Percentiles rank a stretch among this genome's conserved stretches.
These are phyloP conservation scores for Stagonosporopsis vannaccii DNA, from an alignment of 2,329 filamentous ascomycete species.

Conservation along the genomic window DNA sequence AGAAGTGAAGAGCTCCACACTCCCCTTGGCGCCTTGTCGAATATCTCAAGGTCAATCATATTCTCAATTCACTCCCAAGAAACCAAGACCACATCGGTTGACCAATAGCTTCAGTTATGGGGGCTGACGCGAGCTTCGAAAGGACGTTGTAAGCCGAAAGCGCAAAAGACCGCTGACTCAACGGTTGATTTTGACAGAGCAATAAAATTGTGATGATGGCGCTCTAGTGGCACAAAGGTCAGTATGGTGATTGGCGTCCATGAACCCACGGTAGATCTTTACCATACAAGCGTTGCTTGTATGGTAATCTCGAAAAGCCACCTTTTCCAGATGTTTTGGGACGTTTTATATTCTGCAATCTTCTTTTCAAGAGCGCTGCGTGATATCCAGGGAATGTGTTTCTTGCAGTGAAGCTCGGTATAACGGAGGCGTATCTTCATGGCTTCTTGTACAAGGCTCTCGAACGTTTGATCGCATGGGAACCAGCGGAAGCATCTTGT, in stretches of 20 bases:
- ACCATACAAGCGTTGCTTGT: constrained; percentile 45
- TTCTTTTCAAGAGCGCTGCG: constrained; percentile 31
- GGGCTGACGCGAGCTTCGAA: constrained; percentile 36
- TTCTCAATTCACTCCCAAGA: constrained; percentile 23
- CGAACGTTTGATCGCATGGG: neutral
- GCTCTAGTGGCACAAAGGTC: neutral
- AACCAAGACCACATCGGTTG: constrained; percentile 46
- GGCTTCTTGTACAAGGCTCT: neutral
- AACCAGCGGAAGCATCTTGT: neutral
- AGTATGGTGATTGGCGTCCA: neutral
- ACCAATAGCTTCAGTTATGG: constrained; percentile 38
- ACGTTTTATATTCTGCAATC: constrained; percentile 33
- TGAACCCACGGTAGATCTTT: neutral
- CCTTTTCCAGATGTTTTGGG: constrained; percentile 25
- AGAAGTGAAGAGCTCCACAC: constrained; percentile 33
- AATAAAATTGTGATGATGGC: constrained; percentile 46
- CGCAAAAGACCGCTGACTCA: constrained; percentile 43
- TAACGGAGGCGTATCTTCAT: neutral
- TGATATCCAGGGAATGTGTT: constrained; percentile 16
- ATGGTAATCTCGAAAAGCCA: constrained; percentile 42
- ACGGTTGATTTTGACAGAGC: constrained; percentile 30
- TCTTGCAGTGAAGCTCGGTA: neutral
- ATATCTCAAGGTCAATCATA: constrained; percentile 42
- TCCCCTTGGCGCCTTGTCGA: constrained; percentile 39
- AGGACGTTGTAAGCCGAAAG: constrained; percentile 31